Evolutionary conservation across 2,329 filamentous ascomycete species (phyloP).

Genomic region (Blumeria hordei): DNA sequence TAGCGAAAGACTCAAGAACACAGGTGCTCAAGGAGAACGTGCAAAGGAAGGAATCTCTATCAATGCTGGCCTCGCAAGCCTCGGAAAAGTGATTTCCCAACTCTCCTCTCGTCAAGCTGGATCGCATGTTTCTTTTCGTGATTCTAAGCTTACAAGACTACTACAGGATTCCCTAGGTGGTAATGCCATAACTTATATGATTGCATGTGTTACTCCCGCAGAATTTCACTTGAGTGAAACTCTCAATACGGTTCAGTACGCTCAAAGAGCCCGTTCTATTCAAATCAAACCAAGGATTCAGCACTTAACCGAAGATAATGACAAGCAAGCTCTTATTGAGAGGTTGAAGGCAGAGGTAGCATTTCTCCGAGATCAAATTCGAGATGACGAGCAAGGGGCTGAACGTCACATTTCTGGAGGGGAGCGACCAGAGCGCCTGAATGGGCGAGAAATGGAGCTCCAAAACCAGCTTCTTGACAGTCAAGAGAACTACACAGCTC

Average conservation of each 20-base stretch:
- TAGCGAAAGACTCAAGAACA: constrained; percentile 92
- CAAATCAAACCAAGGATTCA: constrained; percentile 96
- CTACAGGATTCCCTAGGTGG: constrained; percentile 91
- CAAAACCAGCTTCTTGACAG: constrained; percentile 82
- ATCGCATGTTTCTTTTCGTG: constrained; percentile 87
- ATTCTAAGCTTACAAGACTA: constrained; percentile 86
- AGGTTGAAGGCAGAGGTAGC: constrained; percentile 80
- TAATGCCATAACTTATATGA: constrained; percentile 98
- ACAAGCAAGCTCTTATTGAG: constrained; percentile 86
- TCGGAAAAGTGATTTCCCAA: constrained; percentile 96
- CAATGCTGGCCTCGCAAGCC: constrained; percentile 78
- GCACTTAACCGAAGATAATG: constrained; percentile 51
- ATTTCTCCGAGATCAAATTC: constrained; percentile 83
- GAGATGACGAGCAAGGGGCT: constrained; percentile 49
- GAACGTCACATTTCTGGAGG: constrained; percentile 26
- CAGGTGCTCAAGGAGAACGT: constrained; percentile 77
- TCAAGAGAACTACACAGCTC: constrained; percentile 81
- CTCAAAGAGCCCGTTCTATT: constrained; percentile 82
- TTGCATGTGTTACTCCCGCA: constrained; percentile 88
- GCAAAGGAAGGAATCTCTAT: constrained; percentile 95
- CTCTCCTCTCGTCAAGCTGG: constrained; percentile 72
- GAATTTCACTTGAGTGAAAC: constrained; percentile 97
- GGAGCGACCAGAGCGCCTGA: constrained; percentile 55
- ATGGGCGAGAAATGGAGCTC: constrained; percentile 67
- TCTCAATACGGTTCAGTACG: constrained; percentile 91